Percentiles rank a stretch among this genome's conserved stretches.
Conservation (phyloP, 129 eudicot genomes). For the Centaurea solstitialis region DNA sequence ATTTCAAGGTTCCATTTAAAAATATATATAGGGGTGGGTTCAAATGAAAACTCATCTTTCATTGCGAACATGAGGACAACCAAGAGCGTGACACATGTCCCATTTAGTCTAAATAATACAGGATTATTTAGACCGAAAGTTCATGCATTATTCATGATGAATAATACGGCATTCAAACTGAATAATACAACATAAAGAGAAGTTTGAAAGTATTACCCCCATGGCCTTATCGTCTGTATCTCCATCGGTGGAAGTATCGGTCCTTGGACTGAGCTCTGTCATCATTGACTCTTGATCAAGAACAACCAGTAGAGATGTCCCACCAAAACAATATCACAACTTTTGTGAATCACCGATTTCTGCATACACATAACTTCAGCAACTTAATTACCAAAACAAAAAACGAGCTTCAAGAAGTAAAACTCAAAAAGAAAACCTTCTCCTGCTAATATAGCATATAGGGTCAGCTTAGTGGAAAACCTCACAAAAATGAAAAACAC, state of each 20-base stretch:
- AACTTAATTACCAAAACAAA: constrained; percentile 1
- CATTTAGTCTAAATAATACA: no score
- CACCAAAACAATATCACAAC: neutral
- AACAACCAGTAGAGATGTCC: neutral
- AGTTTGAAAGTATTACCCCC: constrained; percentile 20
- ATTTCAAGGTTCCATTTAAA: neutral
- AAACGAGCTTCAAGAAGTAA: neutral
- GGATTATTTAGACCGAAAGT: no score
- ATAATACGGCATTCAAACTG: no score
- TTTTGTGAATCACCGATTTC: neutral
- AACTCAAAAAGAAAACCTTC: neutral
- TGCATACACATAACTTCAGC: neutral
- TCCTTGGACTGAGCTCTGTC: constrained; percentile 68
- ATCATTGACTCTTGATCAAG: constrained; percentile 37
- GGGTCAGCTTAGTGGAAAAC: no score
- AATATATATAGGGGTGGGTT: no score
- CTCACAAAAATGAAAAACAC: no score
- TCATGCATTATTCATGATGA: no score
- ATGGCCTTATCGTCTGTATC: constrained; percentile 47
- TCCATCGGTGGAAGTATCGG: constrained; percentile 66
- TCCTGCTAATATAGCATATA: neutral
- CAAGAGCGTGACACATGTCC: no score
- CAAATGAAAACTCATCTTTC: no score
- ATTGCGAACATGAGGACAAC: no score
- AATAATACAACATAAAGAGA: neutral